phyloP scores from a whole-genome alignment of 345 rosid species.

The Pistacia vera region DNA sequence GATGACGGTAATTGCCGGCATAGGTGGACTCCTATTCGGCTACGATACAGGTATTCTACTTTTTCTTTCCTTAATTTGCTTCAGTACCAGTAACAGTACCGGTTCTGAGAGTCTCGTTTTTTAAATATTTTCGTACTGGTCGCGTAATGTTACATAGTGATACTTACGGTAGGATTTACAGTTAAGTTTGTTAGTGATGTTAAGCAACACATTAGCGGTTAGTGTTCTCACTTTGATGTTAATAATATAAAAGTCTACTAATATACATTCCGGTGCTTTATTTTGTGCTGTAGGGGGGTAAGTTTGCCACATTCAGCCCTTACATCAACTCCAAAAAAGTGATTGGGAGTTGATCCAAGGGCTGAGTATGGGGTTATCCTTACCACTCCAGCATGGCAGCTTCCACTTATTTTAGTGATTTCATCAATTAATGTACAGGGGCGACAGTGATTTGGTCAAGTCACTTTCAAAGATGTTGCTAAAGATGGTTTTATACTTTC shows the following conservation, averaged over 20 bases:
- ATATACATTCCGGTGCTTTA: neutral
- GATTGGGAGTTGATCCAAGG: too few species aligned
- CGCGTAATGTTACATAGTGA: too few species aligned
- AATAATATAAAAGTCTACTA: too few species aligned
- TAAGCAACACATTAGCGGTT: neutral
- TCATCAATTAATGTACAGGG: neutral
- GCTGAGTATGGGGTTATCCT: too few species aligned
- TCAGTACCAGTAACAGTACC: too few species aligned
- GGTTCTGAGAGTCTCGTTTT: too few species aligned
- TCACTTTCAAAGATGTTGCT: neutral
- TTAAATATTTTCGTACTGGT: too few species aligned
- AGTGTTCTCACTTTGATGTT: neutral
- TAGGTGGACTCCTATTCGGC: constrained; percentile 93
- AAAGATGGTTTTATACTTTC: neutral
- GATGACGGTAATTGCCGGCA: constrained; percentile 85
- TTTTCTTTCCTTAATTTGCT: neutral
- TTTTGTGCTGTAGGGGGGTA: too few species aligned
- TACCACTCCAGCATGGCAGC: too few species aligned
- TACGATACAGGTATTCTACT: constrained; percentile 80
- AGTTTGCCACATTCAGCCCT: too few species aligned
- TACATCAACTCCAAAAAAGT: too few species aligned
- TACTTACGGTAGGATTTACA: too few species aligned
- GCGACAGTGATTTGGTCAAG: neutral
- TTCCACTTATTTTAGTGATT: neutral
- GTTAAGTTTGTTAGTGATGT: neutral